These are phyloP conservation scores for Discostella stelligera DNA, from an alignment of 352 stramenopile genomes.

Conservation along the genomic window DNA sequence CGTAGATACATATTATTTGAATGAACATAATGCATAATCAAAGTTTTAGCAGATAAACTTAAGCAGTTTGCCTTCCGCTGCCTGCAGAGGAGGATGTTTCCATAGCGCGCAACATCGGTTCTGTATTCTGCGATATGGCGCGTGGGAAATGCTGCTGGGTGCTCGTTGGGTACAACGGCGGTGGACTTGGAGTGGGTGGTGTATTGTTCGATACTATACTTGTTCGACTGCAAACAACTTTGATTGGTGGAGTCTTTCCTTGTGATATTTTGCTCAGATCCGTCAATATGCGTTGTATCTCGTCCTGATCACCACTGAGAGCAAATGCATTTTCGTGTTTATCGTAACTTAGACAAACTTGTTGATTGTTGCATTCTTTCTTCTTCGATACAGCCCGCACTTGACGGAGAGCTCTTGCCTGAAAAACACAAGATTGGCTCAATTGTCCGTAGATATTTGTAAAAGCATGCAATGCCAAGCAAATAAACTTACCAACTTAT, in stretches of 20 bases:
- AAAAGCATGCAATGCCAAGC: not conserved
- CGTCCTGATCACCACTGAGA: slow-evolving; percentile 24
- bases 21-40: no score
- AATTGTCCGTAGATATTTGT: not conserved
- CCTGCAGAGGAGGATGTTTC: not conserved
- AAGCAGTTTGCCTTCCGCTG: no score
- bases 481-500: slow-evolving; percentile 36
- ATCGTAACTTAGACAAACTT: slow-evolving; percentile 44
- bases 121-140: not conserved
- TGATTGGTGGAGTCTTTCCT: slow-evolving; percentile 4
- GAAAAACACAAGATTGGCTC: not conserved
- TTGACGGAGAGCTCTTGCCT: slow-evolving; percentile 41
- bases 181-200: slow-evolving; percentile 1
- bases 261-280: slow-evolving; percentile 45
- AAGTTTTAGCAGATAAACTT: no score
- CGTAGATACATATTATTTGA: no score
- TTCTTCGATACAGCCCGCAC: slow-evolving; percentile 32
- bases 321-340: slow-evolving; percentile 33
- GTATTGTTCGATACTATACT: not conserved
- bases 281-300: slow-evolving; percentile 41
- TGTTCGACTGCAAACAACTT: not conserved
- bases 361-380: slow-evolving; percentile 28
- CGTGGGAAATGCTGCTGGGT: not conserved
- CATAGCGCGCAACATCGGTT: not conserved
- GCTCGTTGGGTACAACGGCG: not conserved